A percentile compares a stretch with the other conserved stretches of the same genome.
phyloP scores from a whole-genome alignment of 2,329 filamentous ascomycete genomes.

The Talaromyces pinophilus region DNA sequence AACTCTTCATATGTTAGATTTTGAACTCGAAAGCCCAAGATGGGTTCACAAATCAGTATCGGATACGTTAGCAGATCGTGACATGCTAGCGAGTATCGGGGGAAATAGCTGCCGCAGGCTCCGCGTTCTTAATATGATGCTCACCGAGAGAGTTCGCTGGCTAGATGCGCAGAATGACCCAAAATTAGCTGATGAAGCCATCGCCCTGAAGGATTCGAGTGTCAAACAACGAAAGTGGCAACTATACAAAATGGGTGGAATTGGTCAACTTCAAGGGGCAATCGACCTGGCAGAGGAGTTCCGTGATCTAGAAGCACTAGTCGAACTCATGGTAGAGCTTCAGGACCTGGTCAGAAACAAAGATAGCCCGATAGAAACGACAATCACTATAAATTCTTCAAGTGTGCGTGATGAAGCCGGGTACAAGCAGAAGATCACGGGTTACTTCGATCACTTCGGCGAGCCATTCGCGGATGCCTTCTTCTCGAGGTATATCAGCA shows the following conservation, averaged over 20 bases:
- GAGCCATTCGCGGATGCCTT: conserved; percentile 64
- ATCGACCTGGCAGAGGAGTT: conserved; percentile 64
- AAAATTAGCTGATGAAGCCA: conserved; percentile 51
- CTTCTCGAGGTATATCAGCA: conserved; percentile 74
- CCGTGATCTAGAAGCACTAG: conserved; percentile 63
- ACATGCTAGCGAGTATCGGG: conserved; percentile 51
- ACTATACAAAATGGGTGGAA: conserved; percentile 50
- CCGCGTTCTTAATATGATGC: conserved; percentile 58
- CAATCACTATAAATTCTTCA: neutral
- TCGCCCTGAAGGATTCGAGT: conserved; percentile 49
- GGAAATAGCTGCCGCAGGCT: conserved; percentile 57
- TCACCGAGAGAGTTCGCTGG: conserved; percentile 63
- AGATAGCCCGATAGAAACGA: neutral
- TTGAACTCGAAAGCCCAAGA: conserved; percentile 44
- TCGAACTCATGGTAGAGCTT: conserved; percentile 50
- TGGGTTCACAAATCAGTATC: conserved; percentile 39
- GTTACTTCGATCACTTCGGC: conserved; percentile 55
- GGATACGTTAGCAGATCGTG: conserved; percentile 36
- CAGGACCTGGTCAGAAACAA: conserved; percentile 40
- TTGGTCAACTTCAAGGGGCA: conserved; percentile 59
- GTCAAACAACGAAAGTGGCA: conserved; percentile 47
- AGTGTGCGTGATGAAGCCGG: conserved; percentile 35
- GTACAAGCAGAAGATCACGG: conserved; percentile 42
- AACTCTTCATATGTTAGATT: conserved; percentile 42
- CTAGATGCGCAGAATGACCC: conserved; percentile 54